phyloP scores from a whole-genome alignment of 108 stramenopile genomes.

The Seminavis robusta region DNA sequence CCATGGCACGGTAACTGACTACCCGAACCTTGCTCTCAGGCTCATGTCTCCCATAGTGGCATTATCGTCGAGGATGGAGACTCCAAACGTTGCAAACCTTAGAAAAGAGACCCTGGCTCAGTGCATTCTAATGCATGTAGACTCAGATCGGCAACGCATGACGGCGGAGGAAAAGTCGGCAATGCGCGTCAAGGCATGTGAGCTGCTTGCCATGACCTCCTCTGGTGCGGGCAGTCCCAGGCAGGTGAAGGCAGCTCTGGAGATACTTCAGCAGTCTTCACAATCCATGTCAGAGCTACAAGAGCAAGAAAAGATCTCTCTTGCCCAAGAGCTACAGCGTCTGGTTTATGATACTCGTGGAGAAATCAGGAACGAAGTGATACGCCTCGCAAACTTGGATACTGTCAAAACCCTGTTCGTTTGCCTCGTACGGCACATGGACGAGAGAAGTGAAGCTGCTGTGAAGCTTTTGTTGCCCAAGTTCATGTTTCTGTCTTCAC shows the following conservation, averaged over 20 bases:
- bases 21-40: constrained; percentile 60
- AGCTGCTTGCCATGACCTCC: constrained; percentile 26
- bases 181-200: constrained; percentile 28
- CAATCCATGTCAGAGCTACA: no score
- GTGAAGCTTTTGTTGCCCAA: constrained; percentile 8
- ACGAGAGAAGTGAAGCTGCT: constrained; percentile 6
- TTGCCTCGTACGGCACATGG: constrained; percentile 2
- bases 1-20: constrained; percentile 27
- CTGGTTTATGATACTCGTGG: no score
- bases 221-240: no score
- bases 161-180: neutral
- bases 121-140: constrained; percentile 62
- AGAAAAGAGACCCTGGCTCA: constrained; percentile 50
- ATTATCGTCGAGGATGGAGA: constrained; percentile 27
- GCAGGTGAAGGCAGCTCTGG: no score
- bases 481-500: constrained; percentile 21
- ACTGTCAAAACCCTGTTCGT: constrained; percentile 21
- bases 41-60: constrained; percentile 62
- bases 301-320: no score
- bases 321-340: no score
- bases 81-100: constrained; percentile 12
- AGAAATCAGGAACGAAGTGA: no score
- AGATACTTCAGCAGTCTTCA: no score
- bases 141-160: constrained; percentile 1
- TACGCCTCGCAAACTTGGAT: constrained; percentile 4